Evolutionary conservation across 441 rosid species (phyloP).

Genomic region (Arabidopsis hybrid): DNA sequence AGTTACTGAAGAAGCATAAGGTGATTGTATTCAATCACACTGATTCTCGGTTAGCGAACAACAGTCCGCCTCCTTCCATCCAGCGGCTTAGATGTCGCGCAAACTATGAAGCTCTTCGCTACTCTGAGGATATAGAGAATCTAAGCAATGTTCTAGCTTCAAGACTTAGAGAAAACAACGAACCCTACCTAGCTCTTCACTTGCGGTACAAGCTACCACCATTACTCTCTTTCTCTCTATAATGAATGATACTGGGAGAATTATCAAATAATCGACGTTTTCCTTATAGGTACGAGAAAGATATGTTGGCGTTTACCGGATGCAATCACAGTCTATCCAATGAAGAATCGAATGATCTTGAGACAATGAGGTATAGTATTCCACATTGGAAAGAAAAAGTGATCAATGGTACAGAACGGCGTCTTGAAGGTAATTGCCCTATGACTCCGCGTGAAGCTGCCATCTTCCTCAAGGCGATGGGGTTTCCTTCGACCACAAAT

Average conservation of each 20-base stretch:
- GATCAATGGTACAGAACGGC: constrained; percentile 51
- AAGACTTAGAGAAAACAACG: constrained; percentile 51
- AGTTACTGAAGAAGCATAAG: constrained; percentile 53
- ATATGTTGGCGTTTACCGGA: constrained; percentile 77
- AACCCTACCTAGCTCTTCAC: constrained; percentile 67
- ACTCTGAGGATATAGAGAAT: constrained; percentile 51
- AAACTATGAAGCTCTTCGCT: constrained; percentile 65
- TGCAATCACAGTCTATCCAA: constrained; percentile 62
- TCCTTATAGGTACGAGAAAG: constrained; percentile 65
- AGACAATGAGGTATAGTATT: constrained; percentile 50
- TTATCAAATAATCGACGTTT: not conserved
- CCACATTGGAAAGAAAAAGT: constrained; percentile 70
- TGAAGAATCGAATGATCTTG: constrained; percentile 53
- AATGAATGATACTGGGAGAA: not conserved
- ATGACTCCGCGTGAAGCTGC: constrained; percentile 74
- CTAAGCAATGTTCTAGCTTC: constrained; percentile 54
- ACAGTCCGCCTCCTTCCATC: constrained; percentile 56
- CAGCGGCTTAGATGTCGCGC: constrained; percentile 72
- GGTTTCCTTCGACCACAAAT: constrained; percentile 56
- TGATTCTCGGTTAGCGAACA: constrained; percentile 69
- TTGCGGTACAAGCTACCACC: constrained; percentile 52
- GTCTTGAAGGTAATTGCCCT: constrained; percentile 63
- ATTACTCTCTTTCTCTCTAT: not conserved
- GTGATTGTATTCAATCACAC: constrained; percentile 64
- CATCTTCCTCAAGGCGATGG: constrained; percentile 68